Conservation (phyloP, 495 filamentous ascomycete genomes). For the Aspergillus wentii region DNA sequence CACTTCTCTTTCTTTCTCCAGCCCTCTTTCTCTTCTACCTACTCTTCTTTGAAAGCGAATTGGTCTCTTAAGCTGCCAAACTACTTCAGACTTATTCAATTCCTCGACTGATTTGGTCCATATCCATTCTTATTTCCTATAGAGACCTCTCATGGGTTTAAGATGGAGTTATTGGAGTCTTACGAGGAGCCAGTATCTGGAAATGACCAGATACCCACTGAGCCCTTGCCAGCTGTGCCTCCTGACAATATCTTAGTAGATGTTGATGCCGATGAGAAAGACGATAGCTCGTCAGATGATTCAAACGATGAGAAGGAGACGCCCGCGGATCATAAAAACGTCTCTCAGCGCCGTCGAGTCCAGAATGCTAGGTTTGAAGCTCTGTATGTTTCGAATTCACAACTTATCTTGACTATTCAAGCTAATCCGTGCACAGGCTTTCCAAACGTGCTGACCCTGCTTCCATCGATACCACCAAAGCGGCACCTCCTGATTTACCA, state of each 20-base stretch:
- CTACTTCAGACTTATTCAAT: no score
- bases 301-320: constrained; percentile 29
- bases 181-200: background rate
- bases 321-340: constrained; percentile 21
- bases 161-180: no score
- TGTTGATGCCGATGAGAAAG: background rate
- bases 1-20: no score
- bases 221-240: background rate
- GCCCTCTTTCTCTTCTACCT: no score
- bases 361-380: constrained; percentile 52
- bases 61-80: no score
- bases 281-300: constrained; percentile 17
- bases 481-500: constrained; percentile 6
- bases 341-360: constrained; percentile 40
- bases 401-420: background rate
- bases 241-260: background rate
- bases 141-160: no score
- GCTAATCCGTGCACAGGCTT: constrained; percentile 30
- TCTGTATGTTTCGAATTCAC: constrained; percentile 31
- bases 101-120: no score
- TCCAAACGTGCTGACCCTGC: constrained; percentile 31
- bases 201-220: background rate
- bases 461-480: constrained; percentile 23
- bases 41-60: no score
- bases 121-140: no score